Percentiles rank a stretch among this genome's conserved stretches.
These are phyloP conservation scores for Pulveroboletus frians DNA, from an alignment of 768 basidiomycete genomes.

Conservation along the genomic window DNA sequence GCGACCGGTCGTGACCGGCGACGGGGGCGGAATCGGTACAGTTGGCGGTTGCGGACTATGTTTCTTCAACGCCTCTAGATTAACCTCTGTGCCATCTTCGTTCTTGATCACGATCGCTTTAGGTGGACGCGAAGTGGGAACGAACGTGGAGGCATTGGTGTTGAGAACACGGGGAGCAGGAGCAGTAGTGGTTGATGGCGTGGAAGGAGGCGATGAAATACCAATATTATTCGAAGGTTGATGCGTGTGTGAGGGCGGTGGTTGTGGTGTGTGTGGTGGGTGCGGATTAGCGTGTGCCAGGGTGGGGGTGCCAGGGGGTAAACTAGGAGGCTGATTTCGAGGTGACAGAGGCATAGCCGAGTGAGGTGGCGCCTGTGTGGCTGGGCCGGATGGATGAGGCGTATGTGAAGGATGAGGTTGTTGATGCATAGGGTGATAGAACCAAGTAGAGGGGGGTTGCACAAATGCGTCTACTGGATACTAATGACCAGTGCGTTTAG, in stretches of 20 bases:
- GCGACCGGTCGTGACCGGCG: constrained; percentile 23
- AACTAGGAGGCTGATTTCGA: constrained; percentile 47
- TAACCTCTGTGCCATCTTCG: constrained; percentile 60
- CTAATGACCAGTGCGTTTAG: constrained; percentile 22
- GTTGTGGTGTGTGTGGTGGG: constrained; percentile 43
- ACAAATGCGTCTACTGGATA: constrained; percentile 48
- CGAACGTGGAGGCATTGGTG: constrained; percentile 60
- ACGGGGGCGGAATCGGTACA: constrained; percentile 37
- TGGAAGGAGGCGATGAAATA: constrained; percentile 59
- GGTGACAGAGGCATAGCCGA: constrained; percentile 63
- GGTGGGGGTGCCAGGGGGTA: constrained; percentile 70
- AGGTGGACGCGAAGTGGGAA: constrained; percentile 44
- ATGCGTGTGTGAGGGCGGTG: constrained; percentile 38
- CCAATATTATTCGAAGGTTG: constrained; percentile 43
- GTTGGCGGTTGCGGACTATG: constrained; percentile 38
- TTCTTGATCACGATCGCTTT: constrained; percentile 55
- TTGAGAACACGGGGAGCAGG: constrained; percentile 46
- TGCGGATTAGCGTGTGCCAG: constrained; percentile 52
- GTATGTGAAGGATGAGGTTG: constrained; percentile 46
- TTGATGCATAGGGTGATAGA: constrained; percentile 36
- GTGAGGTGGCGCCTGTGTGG: constrained; percentile 41
- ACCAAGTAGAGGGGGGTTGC: constrained; percentile 34
- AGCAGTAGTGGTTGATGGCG: constrained; percentile 50
- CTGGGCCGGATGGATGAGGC: constrained; percentile 32
- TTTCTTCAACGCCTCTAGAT: constrained; percentile 51